A percentile compares a stretch with the other conserved stretches of the same genome.
phyloP scores from a whole-genome alignment of 2,329 filamentous ascomycete species.

The Phoma herbarum region DNA sequence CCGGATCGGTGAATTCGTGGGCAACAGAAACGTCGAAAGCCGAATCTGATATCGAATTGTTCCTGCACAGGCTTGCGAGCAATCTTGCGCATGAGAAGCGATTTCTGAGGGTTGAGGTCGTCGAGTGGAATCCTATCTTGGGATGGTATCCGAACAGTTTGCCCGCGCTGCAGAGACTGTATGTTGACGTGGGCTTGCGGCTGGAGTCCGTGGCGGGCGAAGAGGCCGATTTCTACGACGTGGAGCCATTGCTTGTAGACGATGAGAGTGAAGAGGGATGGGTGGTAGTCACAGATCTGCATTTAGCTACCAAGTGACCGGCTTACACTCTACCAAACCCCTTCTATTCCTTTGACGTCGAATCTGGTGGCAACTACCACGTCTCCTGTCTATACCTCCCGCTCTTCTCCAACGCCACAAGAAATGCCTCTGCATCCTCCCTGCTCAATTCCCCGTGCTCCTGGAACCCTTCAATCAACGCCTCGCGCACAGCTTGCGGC shows the following conservation, averaged over 20 bases:
- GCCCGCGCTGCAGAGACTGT: not conserved
- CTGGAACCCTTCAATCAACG: constrained; percentile 68
- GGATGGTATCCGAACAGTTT: constrained; percentile 10
- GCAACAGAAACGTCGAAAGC: not conserved
- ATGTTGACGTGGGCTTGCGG: not conserved
- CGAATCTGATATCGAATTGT: not conserved
- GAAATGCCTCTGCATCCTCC: constrained; percentile 63
- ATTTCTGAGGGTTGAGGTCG: not conserved
- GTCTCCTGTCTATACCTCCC: constrained; percentile 75
- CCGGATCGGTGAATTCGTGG: not conserved
- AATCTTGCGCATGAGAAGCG: not conserved
- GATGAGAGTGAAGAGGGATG: constrained; percentile 5
- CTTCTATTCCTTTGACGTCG: not conserved
- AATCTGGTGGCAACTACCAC: constrained; percentile 59
- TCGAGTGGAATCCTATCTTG: constrained; percentile 8
- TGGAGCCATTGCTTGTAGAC: constrained; percentile 5
- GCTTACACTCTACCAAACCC: not conserved
- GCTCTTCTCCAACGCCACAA: constrained; percentile 67
- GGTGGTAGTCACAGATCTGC: constrained; percentile 8
- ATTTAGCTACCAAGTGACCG: not conserved
- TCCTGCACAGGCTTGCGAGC: not conserved
- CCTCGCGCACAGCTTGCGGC: constrained; percentile 73
- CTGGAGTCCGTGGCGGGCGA: not conserved
- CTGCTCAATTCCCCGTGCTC: constrained; percentile 52
- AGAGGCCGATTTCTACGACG: not conserved